Percentiles rank a stretch among this genome's conserved stretches.
These are phyloP conservation scores for Phoma sp. DNA, from an alignment of 2,329 filamentous ascomycete species.

Conservation along the genomic window DNA sequence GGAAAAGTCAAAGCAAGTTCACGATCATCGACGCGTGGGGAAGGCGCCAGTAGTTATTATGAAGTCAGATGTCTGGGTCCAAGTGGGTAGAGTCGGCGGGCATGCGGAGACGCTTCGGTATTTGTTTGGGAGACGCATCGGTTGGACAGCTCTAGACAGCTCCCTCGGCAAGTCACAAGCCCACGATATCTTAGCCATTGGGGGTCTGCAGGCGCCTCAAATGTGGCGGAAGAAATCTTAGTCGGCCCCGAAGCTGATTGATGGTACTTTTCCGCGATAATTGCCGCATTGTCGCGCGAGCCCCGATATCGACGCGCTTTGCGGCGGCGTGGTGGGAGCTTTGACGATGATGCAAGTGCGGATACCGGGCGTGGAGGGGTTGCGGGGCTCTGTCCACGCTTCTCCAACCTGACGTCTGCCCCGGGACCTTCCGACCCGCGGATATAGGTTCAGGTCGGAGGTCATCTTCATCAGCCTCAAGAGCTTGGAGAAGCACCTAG, in stretches of 20 bases:
- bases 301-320: constrained; percentile 31
- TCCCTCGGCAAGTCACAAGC: constrained; percentile 45
- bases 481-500: neutral
- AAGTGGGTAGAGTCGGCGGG: constrained; percentile 47
- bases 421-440: constrained; percentile 42
- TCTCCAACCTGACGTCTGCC: constrained; percentile 16
- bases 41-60: constrained; percentile 32
- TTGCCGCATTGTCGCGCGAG: constrained; percentile 9
- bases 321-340: constrained; percentile 28
- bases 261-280: constrained; percentile 10
- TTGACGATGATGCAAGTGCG: constrained; percentile 31
- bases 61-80: constrained; percentile 39
- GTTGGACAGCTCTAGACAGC: constrained; percentile 25
- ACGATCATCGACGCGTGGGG: constrained; percentile 23
- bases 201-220: neutral
- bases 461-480: constrained; percentile 8
- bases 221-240: constrained; percentile 14
- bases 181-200: constrained; percentile 30
- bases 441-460: constrained; percentile 18
- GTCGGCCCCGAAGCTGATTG: constrained; percentile 15
- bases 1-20: constrained; percentile 12
- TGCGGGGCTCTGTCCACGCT: constrained; percentile 23
- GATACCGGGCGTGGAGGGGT: constrained; percentile 19
- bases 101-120: constrained; percentile 45
- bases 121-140: constrained; percentile 35